These are phyloP conservation scores for Murraya paniculata DNA, from an alignment of 345 rosid species.

Conservation along the genomic window DNA sequence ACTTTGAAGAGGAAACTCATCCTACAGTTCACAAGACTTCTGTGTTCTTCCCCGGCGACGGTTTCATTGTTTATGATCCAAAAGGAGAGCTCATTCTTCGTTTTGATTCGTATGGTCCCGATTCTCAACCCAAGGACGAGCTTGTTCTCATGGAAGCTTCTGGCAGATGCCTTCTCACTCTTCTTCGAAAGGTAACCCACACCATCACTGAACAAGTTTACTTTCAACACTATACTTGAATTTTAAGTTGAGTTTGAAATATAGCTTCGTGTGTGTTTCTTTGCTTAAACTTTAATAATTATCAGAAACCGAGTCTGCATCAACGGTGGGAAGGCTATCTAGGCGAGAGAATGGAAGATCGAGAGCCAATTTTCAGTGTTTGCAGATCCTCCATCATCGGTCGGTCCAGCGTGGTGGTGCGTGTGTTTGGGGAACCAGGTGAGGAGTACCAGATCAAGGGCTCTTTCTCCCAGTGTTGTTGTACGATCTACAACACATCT, in stretches of 20 bases:
- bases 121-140: conserved; percentile 28
- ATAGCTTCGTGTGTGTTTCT: too few relatives aligned
- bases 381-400: conserved; percentile 46
- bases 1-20: conserved; percentile 27
- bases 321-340: conserved; percentile 52
- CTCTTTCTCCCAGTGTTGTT: conserved; percentile 36
- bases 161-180: conserved; percentile 44
- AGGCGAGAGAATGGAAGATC: conserved; percentile 37
- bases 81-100: conserved; percentile 26
- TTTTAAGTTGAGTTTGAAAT: too few relatives aligned
- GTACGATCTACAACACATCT: conserved; percentile 26
- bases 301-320: conserved; percentile 51
- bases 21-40: conserved; percentile 35
- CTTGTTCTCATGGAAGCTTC: conserved; percentile 43
- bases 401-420: conserved; percentile 36
- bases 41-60: conserved; percentile 42
- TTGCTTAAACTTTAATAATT: too few relatives aligned
- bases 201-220: not conserved
- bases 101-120: conserved; percentile 34
- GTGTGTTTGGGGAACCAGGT: conserved; percentile 32
- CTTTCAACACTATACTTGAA: not conserved
- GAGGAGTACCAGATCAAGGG: conserved; percentile 55
- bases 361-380: conserved; percentile 41
- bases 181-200: conserved; percentile 30
- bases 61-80: conserved; percentile 31